phyloP scores from a whole-genome alignment of 768 basidiomycete genomes.

The Russula sp. region DNA sequence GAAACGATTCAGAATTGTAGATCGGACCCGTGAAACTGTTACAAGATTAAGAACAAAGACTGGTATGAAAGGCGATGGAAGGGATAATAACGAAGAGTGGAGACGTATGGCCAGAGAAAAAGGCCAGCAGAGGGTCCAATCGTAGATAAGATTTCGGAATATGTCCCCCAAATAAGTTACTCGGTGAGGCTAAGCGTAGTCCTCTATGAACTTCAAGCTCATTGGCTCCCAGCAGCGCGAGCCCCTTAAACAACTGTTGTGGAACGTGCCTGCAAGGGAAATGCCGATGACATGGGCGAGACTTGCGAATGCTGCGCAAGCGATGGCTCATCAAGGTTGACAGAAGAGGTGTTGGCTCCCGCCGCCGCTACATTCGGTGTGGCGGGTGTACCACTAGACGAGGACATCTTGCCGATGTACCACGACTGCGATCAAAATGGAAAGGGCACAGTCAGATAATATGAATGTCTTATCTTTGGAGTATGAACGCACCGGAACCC shows the following conservation, averaged over 20 bases:
- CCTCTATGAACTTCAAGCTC: background rate
- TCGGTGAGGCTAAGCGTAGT: background rate
- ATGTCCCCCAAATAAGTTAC: slow-evolving; percentile 3
- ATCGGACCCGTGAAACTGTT: slow-evolving; percentile 17
- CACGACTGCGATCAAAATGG: slow-evolving; percentile 56
- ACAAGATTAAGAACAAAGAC: slow-evolving; percentile 10
- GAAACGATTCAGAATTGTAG: slow-evolving; percentile 20
- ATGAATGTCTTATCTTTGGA: slow-evolving; percentile 6
- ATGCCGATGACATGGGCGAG: slow-evolving; percentile 83
- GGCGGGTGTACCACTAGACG: slow-evolving; percentile 40
- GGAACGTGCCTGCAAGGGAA: slow-evolving; percentile 47
- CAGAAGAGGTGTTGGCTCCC: slow-evolving; percentile 28
- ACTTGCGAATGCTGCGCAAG: slow-evolving; percentile 48
- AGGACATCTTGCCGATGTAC: slow-evolving; percentile 87
- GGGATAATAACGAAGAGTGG: slow-evolving; percentile 7
- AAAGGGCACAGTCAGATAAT: slow-evolving; percentile 20
- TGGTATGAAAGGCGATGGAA: background rate
- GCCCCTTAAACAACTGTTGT: slow-evolving; percentile 27
- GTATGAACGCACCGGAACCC: slow-evolving; percentile 73
- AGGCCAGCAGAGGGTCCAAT: background rate
- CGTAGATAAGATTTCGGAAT: background rate
- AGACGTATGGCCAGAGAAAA: slow-evolving; percentile 5
- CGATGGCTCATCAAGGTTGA: slow-evolving; percentile 34
- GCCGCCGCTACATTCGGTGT: slow-evolving; percentile 50
- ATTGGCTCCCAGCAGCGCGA: background rate